Conservation (phyloP, 192 early-diverging fungal genomes). For the Glomus cerebriforme region DNA sequence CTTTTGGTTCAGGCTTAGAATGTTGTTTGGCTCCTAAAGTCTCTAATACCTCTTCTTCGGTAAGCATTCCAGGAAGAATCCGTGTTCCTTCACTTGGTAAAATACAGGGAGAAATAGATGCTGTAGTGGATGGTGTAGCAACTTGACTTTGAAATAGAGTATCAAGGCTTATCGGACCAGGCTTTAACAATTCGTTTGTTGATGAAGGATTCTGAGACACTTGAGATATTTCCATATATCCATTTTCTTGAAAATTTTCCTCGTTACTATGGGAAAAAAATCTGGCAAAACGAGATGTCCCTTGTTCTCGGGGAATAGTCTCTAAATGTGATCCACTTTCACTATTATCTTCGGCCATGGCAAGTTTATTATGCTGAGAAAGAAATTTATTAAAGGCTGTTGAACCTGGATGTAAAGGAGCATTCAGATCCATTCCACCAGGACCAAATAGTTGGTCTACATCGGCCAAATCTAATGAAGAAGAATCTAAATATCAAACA, state of each 20-base stretch:
- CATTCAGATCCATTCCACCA: conserved; percentile 42
- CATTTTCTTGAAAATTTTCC: conserved; percentile 33
- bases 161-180: conserved; percentile 47
- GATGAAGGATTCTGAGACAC: conserved; percentile 30
- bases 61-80: conserved; percentile 41
- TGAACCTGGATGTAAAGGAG: conserved; percentile 35
- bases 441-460: conserved; percentile 50
- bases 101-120: conserved; percentile 7
- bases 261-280: conserved; percentile 58
- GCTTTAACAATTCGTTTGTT: conserved; percentile 27
- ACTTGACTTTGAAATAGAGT: conserved; percentile 55
- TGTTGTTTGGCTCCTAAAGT: conserved; percentile 42
- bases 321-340: not conserved
- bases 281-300: conserved; percentile 59
- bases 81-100: conserved; percentile 7
- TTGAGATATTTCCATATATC: not conserved
- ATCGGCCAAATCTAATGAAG: conserved; percentile 37
- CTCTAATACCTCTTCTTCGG: conserved; percentile 57
- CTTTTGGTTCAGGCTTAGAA: conserved; percentile 3
- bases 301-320: conserved; percentile 36
- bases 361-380: conserved; percentile 44
- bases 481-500: conserved; percentile 7
- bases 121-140: conserved; percentile 24
- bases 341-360: conserved; percentile 35
- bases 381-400: conserved; percentile 52